Evolutionary conservation across 129 eudicot species (phyloP).

Genomic region (Saussurea involucrata): DNA sequence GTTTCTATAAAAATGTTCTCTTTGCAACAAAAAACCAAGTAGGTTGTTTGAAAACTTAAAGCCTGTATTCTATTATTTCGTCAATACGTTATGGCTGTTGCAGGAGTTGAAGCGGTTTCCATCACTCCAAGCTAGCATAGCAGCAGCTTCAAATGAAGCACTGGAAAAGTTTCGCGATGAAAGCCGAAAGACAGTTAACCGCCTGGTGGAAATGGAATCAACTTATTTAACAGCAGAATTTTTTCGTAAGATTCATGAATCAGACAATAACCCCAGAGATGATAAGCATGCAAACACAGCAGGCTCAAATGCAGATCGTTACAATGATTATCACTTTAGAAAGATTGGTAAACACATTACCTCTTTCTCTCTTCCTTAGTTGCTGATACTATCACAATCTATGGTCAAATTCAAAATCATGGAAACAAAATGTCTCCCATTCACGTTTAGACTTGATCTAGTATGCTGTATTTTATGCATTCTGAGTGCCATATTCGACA

Average conservation of each 20-base stretch:
- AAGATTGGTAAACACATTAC: constrained; percentile 57
- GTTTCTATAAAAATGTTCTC: neutral
- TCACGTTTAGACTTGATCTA: neutral
- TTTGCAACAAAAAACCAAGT: neutral
- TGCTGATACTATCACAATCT: constrained; percentile 1
- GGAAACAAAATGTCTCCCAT: constrained; percentile 10
- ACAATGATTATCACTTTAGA: constrained; percentile 71
- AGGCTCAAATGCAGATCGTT: constrained; percentile 73
- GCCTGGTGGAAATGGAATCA: constrained; percentile 97
- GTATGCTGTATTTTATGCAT: neutral
- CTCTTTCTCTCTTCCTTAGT: constrained; percentile 7
- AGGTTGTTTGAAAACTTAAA: neutral
- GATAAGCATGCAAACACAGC: constrained; percentile 36
- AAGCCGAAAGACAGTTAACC: constrained; percentile 71
- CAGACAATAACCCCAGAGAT: constrained; percentile 48
- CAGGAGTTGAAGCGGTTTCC: constrained; percentile 94
- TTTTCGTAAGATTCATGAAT: constrained; percentile 81
- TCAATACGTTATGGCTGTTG: constrained; percentile 10
- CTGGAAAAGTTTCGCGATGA: constrained; percentile 93
- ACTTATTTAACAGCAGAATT: constrained; percentile 89
- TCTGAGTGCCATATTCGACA: neutral
- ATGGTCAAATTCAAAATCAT: neutral
- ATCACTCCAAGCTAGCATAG: constrained; percentile 89
- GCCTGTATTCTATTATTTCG: neutral
- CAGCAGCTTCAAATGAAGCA: constrained; percentile 84